Evolutionary conservation across 2,329 filamentous ascomycete genomes (phyloP), one percentile per base, ranked within the genome.

Genomic region (Arthrinium puccinioides): DNA sequence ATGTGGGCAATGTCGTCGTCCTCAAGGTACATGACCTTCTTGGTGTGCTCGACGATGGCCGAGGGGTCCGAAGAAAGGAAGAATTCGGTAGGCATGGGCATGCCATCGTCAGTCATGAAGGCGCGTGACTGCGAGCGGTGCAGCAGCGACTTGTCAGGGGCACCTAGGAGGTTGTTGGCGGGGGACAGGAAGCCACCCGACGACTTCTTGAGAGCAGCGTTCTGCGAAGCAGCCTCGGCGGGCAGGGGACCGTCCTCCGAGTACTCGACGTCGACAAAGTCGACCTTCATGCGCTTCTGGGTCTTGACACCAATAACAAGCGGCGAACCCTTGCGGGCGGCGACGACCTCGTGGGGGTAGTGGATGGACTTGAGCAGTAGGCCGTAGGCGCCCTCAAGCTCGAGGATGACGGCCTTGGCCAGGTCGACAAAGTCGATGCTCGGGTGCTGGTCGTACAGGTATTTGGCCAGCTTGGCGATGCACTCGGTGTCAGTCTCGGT

Each of bases 1-100:
- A 98, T 96, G 73, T 98, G 92, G 49, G 92, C 92, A 72, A 98
- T 97, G 61, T 98, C 92, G 62, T 98, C 92, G 61, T 98, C 92
- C 74, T 98, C 92, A 39, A 98, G 84, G 74, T 98, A 98, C 66
- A 98, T 82, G 48, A 98, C 92, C 79, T 97, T 98, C 80, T 98
- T 98, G 62, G 92, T 98, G 77, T 98, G 92, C 75, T 98, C 92
- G 51, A 98, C 85, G 56, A 98, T 96, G 56, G 92, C 90, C 28
- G 92, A 96, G 14, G 92, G 92, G 66, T 98, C 92, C 42, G 92
- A 98, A 41, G 92, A 98, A 50, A 98, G 79, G 80, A 97, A 98
- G 74, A 98, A 98, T 66, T 98, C 92, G 54, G 90, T 90, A 46
- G 92, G 90, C 78, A 97, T 94, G 50, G 92, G 92, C 64, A 89